Base-by-base conservation (phyloP, 2,329 filamentous ascomycete genomes). In the Penicillium sp. region DNA sequence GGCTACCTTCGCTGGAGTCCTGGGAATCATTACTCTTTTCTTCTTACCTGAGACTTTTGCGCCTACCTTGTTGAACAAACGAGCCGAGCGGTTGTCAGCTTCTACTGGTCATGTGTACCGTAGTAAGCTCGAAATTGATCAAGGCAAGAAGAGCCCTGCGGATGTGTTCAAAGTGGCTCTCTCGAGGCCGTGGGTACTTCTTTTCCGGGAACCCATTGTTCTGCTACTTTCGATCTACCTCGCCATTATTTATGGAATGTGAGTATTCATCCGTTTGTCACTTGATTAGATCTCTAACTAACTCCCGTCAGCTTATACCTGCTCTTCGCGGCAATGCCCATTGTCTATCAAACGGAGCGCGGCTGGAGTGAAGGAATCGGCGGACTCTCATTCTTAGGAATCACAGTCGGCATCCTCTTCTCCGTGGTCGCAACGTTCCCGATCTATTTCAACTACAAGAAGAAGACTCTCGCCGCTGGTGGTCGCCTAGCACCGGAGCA, bases 161-260 rank as follows among this genome's bases (percentile, higher is more conserved):
- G 81, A 31, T 31, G 10, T 35, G 2, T 53, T 88, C 70, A 80
- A 80, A 54, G 78, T 81, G 4, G 81, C 84, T 7, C 76, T 89
- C 13, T 79, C 81, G 54, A 81, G 88, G 3, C 88, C 88, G 0
- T 88, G 88, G 85, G 77, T 88, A 37, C 79, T 91, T 53, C 81
- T 91, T 13, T 87, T 91, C 77, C 76, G 77, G 54, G 88, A 91
- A 68, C 88, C 88, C 2, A 91, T 90, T 60, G 85, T 89, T 23
- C 70, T 88, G 8, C 75, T 89, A 4, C 77, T 86, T 2, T 83
- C 82, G 35, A 77, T 90, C 31, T 91, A 90, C 75, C 83, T 88
- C 77, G 85, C 67, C 4, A 71, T 81, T 43, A 69, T 75, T 1
- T 62, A 55, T 37, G 56, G 54, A 21, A 63, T 42, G 82, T 81